phyloP scores from a whole-genome alignment of 2,329 filamentous ascomycete species.

The Knufia petricola region DNA sequence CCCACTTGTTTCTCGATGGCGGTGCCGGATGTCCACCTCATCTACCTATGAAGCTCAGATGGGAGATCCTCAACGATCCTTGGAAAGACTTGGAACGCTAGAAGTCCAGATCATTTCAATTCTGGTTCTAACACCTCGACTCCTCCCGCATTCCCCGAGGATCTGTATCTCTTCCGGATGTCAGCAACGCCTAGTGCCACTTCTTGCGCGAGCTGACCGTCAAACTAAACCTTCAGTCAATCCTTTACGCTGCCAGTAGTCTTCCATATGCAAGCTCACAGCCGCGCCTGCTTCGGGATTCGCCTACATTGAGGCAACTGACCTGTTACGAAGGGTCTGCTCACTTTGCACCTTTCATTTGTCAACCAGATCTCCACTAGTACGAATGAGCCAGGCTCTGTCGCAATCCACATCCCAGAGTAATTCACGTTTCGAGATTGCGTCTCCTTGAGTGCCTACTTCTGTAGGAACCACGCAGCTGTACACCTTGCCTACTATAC shows the following conservation, averaged over 20 bases:
- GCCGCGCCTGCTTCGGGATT: background rate
- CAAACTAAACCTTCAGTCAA: constrained; percentile 3
- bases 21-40: too few species aligned
- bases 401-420: background rate
- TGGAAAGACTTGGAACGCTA: constrained; percentile 6
- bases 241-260: constrained; percentile 3
- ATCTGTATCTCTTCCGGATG: constrained; percentile 1
- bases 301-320: background rate
- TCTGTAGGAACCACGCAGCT: background rate
- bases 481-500: background rate
- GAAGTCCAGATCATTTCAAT: constrained; percentile 5
- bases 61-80: background rate
- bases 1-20: background rate
- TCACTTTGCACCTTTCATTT: constrained; percentile 7
- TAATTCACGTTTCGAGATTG: background rate
- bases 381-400: constrained; percentile 4
- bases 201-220: constrained; percentile 2
- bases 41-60: background rate
- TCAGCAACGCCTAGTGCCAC: background rate
- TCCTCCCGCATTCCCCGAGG: constrained; percentile 5
- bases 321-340: constrained; percentile 4
- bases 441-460: background rate
- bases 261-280: background rate
- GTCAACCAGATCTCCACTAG: constrained; percentile 2
- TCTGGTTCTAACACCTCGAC: constrained; percentile 3